Evolutionary conservation across 2,329 filamentous ascomycete genomes (phyloP), one percentile per base, ranked within the genome.

Genomic region (Phyllosticta capitalensis): DNA sequence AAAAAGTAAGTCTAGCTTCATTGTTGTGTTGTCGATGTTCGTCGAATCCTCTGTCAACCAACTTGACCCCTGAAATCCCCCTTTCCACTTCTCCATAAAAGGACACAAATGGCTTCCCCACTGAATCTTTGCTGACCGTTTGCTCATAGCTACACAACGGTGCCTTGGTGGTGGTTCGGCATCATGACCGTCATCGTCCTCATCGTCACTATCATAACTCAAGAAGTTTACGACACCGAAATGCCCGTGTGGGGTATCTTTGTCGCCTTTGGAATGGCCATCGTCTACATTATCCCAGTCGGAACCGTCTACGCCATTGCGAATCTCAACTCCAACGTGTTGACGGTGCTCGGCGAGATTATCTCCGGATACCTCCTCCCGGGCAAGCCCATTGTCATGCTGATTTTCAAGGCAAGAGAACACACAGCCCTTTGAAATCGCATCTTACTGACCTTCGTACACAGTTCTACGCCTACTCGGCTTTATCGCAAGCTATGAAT

Each of bases 281-380:
- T 52, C 5, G 20, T 59, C 9, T 59, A 59, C 58, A 55, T 59
- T 48, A 55, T 59, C 26, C 58, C 58, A 14, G 58, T 59, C 12
- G 58, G 58, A 38, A 55, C 53, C 9, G 58, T 59, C 48, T 59
- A 52, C 28, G 58, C 58, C 17, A 53, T 59, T n/a, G 58, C 58
- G 2, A 59, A 59, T 14, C 53, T 59, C 14, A 59, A 59, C 28
- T 52, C 58, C 53, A 59, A 59, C 48, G 58, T 59, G 4, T 22
- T 59, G 28, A 90, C 90, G 64, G 85, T 90, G 17, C 64, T 70
- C 38, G 65, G 64, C 17, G 65, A 68, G 38, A 68, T 70, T 65
- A 80, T 90, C 62, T 81, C 87, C 61, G 87, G 87, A 3, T 89
- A 89, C 70, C 33, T 56, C 3, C 54, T 56, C 14, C 59, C 59